Percentiles rank a stretch among this genome's conserved stretches.
phyloP scores from a whole-genome alignment of 2,329 filamentous ascomycete species.

The Neopestalotiopsis clavispora region DNA sequence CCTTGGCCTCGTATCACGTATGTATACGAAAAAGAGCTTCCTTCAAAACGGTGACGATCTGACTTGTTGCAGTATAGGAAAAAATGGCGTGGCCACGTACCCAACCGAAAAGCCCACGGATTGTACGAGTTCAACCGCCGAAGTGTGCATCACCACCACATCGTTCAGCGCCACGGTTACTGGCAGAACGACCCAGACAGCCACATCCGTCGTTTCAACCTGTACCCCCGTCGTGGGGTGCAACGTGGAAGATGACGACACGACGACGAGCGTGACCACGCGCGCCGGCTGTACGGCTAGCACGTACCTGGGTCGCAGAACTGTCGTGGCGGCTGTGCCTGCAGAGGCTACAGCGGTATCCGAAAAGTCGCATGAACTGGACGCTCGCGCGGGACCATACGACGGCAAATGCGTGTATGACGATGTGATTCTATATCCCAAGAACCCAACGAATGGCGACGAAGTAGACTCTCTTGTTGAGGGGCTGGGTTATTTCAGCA shows the following conservation, averaged over 20 bases:
- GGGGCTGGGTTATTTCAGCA: too few relatives aligned
- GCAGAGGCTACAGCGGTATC: background rate
- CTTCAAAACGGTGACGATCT: too few relatives aligned
- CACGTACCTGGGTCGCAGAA: background rate
- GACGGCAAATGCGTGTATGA: too few relatives aligned
- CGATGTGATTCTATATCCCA: too few relatives aligned
- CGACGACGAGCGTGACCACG: background rate
- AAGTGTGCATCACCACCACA: background rate
- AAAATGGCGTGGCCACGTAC: background rate
- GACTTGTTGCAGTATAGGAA: background rate
- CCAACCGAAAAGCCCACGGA: background rate
- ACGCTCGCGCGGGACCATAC: too few relatives aligned
- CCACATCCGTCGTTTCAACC: background rate
- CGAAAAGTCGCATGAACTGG: background rate
- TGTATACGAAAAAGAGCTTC: background rate
- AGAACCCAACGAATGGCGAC: too few relatives aligned
- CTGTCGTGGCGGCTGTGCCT: background rate
- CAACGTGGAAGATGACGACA: background rate
- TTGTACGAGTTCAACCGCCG: background rate
- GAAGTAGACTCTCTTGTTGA: too few relatives aligned
- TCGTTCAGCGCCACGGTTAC: background rate
- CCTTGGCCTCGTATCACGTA: slow-evolving; percentile 15
- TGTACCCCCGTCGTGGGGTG: background rate
- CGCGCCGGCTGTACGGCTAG: background rate
- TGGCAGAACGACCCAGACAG: background rate